Conservation (phyloP, 1,139 yeast species). For the Torulaspora pretoriensis region DNA sequence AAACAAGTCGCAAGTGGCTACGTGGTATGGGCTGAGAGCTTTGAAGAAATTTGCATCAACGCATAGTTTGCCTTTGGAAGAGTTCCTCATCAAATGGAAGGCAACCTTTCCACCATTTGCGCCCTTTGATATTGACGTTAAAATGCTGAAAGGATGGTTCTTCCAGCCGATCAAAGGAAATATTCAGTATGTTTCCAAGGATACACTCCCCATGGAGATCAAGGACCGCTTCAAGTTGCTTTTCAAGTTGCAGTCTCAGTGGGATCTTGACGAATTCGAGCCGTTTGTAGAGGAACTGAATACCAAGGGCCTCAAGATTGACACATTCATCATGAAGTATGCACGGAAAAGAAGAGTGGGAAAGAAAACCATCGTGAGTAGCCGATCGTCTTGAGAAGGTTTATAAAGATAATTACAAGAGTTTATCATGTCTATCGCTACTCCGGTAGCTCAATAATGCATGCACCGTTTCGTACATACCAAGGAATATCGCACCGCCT, state of each 20-base stretch:
- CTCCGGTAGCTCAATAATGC: conserved; percentile 19
- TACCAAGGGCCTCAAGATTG: conserved; percentile 55
- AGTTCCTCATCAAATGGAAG: conserved; percentile 60
- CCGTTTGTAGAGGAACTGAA: conserved; percentile 64
- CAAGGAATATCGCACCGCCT: conserved; percentile 96
- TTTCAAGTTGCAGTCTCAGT: conserved; percentile 54
- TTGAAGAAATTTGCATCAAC: conserved; percentile 40
- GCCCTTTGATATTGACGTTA: conserved; percentile 52
- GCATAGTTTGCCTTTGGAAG: conserved; percentile 40
- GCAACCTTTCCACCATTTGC: conserved; percentile 61
- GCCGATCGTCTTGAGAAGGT: conserved; percentile 9
- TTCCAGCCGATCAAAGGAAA: conserved; percentile 44
- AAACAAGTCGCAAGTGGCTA: conserved; percentile 43
- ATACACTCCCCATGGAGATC: conserved; percentile 49
- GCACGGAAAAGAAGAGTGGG: conserved; percentile 64
- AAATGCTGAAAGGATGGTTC: conserved; percentile 52
- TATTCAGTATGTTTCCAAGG: conserved; percentile 51
- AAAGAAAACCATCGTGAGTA: conserved; percentile 40
- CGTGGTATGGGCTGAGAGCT: conserved; percentile 59
- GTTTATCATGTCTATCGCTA: conserved; percentile 6
- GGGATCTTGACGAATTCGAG: conserved; percentile 69
- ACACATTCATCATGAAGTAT: conserved; percentile 67
- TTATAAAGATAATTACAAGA: conserved; percentile 13
- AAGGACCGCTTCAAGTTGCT: conserved; percentile 55
- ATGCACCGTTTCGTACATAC: conserved; percentile 79